Base-by-base conservation (phyloP, 2,329 filamentous ascomycete species). In the Exophiala sp. region DNA sequence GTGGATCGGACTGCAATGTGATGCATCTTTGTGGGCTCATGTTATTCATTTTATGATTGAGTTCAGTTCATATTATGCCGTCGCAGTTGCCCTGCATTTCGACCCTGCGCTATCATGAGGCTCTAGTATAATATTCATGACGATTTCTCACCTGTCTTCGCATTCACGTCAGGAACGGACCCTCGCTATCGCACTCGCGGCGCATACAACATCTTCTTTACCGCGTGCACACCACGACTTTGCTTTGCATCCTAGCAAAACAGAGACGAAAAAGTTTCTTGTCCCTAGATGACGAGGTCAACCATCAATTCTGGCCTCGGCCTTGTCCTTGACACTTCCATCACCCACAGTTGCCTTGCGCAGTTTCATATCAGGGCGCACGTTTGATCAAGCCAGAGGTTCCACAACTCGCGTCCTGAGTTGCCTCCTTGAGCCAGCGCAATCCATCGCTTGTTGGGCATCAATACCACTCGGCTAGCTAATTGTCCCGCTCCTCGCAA, bases 281-380 rank as follows among this genome's bases (percentile, higher is more conserved):
- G 39, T 21, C 16, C 18, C 39, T 41, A 43, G 54, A 58, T 52
- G 55, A 58, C 40, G 55, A 50, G 49, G 32, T 21, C n/a, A 52
- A 8, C 36, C 32, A 14, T 20, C 11, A 29, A 33, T 18, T 55
- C 18, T 43, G 55, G 55, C 55, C 55, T 47, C 55, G 55, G 55
- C 52, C 55, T 41, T 46, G 47, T 44, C 55, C 40, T 35, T 58
- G 52, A 47, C 47, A 46, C 40, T 21, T 34, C 18, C 11, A 40
- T n/a, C 3, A 44, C 9, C 29, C 12, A 41, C 47, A 21, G 10
- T 29, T n/a, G 34, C 42, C 43, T 14, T 38, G 24, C 38, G 46
- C 52, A 32, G 29, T 21, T 38, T 21, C 6, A 38, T 21, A 32
- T 10, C 7, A 14, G n/a, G 6, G 16, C 16, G 16, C 16, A 18